Evolutionary conservation across 2,329 filamentous ascomycete genomes (phyloP), one percentile per base, ranked within the genome.

Genomic region (Phialophora chinensis): DNA sequence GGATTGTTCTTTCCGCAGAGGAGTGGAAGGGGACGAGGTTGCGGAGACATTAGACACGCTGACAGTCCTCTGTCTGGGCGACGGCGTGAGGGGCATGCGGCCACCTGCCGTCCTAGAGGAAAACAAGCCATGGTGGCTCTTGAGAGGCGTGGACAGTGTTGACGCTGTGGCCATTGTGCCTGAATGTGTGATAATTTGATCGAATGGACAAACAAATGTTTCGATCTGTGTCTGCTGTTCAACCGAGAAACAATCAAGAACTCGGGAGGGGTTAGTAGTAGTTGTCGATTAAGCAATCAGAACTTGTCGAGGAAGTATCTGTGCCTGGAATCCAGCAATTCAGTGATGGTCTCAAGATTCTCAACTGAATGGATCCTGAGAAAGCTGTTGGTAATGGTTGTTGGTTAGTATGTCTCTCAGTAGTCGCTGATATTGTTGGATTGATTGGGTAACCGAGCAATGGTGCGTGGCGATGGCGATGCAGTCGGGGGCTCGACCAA

Each of bases 101-200:
- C 93, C 93, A 82, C 94, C 93, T 79, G 93, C 95, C 78, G 93
- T 95, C 79, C 93, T 93, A 73, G 91, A 88, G 73, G 90, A 93
- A 84, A 98, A 97, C 75, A 97, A 87, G 67, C 93, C 92, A 81
- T 91, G 89, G 80, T 97, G 94, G 86, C 91, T 95, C 86, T 97
- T 98, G 78, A 95, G 85, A 67, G 95, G 95, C 68, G 95, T 98
- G 75, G 92, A 91, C 80, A 97, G 88, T 77, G 29, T 35, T 29
- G 87, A 83, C 79, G 87, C 82, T 79, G 90, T 91, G 78, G 94
- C 92, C 94, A 98, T 98, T 78, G 74, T 86, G 80, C 49, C 66
- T 67, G 56, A 77, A 74, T 75, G 73, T 74, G 58, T 67, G 70
- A 66, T 55, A 72, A 60, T 65, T 25, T 75, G 75, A 75, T 77